Evolutionary conservation across 495 filamentous ascomycete genomes (phyloP).

Genomic region (Podospora australis): DNA sequence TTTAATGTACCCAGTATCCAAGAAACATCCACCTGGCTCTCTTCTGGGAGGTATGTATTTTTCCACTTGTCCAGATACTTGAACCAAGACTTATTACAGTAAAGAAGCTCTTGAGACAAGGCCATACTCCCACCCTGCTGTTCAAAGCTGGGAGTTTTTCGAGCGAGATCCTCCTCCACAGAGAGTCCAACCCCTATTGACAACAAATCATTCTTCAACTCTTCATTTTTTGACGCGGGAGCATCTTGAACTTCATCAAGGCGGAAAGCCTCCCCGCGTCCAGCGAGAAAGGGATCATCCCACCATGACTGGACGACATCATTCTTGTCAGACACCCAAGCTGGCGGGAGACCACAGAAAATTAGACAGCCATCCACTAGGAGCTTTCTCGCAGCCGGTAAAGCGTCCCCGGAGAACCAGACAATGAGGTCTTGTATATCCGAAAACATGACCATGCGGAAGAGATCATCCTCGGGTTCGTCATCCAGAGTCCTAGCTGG

Average conservation of each 20-base stretch:
- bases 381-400: constrained; percentile 29
- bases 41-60: background rate
- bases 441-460: constrained; percentile 66
- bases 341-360: constrained; percentile 64
- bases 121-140: constrained; percentile 28
- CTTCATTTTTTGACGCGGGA: constrained; percentile 1
- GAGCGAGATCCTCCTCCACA: background rate
- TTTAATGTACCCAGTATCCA: constrained; percentile 53
- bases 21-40: constrained; percentile 26
- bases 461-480: constrained; percentile 68
- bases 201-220: constrained; percentile 17
- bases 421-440: constrained; percentile 63
- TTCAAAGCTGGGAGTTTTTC: constrained; percentile 27
- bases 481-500: constrained; percentile 63
- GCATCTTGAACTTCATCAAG: background rate
- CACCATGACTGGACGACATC: constrained; percentile 9
- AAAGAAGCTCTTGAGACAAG: constrained; percentile 32
- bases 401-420: constrained; percentile 37
- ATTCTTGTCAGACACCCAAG: constrained; percentile 12
- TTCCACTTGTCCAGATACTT: constrained; percentile 24
- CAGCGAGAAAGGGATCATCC: constrained; percentile 34
- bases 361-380: constrained; percentile 62
- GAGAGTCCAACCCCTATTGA: no score
- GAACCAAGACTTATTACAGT: constrained; percentile 33
- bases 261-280: constrained; percentile 9